Conservation (phyloP, 495 filamentous ascomycete genomes). For the Acidiella bohemica region DNA sequence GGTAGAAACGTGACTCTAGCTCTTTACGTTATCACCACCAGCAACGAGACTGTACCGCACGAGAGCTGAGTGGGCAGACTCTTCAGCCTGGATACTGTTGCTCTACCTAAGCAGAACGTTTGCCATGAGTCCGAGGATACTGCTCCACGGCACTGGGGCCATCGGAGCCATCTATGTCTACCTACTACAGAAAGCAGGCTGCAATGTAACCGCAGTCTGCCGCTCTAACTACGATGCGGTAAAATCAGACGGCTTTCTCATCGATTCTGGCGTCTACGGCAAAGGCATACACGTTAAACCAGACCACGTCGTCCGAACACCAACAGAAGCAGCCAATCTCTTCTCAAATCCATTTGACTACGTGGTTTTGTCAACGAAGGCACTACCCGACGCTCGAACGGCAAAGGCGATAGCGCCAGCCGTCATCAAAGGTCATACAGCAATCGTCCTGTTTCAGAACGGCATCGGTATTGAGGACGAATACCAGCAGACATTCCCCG, state of each 20-base stretch:
- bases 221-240: constrained; percentile 43
- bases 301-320: constrained; percentile 30
- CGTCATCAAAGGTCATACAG: constrained; percentile 29
- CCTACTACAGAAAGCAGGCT: constrained; percentile 33
- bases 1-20: too few relatives aligned
- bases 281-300: constrained; percentile 28
- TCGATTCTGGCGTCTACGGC: constrained; percentile 37
- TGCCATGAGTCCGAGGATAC: constrained; percentile 24
- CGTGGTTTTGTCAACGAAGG: constrained; percentile 38
- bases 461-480: constrained; percentile 42
- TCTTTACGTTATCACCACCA: too few relatives aligned
- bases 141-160: constrained; percentile 41
- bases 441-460: constrained; percentile 43
- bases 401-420: constrained; percentile 32
- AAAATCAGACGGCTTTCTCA: constrained; percentile 35
- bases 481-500: constrained; percentile 32
- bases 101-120: too few relatives aligned
- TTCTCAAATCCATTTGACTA: constrained; percentile 39
- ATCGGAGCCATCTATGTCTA: constrained; percentile 40
- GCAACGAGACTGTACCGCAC: too few relatives aligned
- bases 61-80: too few relatives aligned
- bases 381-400: constrained; percentile 20
- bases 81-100: too few relatives aligned
- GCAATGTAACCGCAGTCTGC: constrained; percentile 37
- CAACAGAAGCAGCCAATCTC: constrained; percentile 26